Base-by-base conservation (phyloP, 495 filamentous ascomycete species). In the Trichoderma orchidacearum region DNA sequence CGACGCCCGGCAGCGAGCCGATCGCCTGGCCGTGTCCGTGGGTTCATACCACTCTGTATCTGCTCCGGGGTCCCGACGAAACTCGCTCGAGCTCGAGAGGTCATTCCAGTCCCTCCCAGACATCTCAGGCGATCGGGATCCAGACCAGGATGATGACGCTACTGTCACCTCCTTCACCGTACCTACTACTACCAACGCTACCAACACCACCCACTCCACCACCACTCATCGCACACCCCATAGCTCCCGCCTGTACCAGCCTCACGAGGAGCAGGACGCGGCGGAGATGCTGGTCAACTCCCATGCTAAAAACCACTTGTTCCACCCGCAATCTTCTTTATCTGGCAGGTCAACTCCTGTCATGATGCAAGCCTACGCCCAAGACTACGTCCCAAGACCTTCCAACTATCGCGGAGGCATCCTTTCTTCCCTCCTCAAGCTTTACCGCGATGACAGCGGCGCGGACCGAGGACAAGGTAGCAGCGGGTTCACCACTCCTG, bases 361-460 rank as follows among this genome's bases (percentile, higher is more conserved):
- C 27, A 63, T 75, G 51, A 74, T 80, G 23, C 51, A 53, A 32
- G 31, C 17, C 30, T 36, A 34, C 28, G 73, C 78, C 15, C 70
- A 77, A 53, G 80, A 87, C 55, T 90, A 88, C 61, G 75, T 87
- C 5, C 81, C 84, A 36, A 75, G 75, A 13, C 90, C 88, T 3
- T 65, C 76, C 6, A 77, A 85, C 51, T 93, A 87, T 64, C 85
- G 83, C 45, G 82, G 83, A 34, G 89, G 91, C 29, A 79, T 94
- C 45, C 73, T 97, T 7, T 82, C 84, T 5, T 86, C 82, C 7
- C 70, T 97, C 2, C 71, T 96, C 55, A 94, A 87, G 66, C 76
- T 95, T 11, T 85, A 91, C 61, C 78, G 80, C 54, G 56, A 68
- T 31, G 63, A 66, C 3, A 58, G 38, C 3, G 30, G 45, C 0